Evolutionary conservation across 768 basidiomycete genomes (phyloP).

Genomic region (Tremella yokohamensis): DNA sequence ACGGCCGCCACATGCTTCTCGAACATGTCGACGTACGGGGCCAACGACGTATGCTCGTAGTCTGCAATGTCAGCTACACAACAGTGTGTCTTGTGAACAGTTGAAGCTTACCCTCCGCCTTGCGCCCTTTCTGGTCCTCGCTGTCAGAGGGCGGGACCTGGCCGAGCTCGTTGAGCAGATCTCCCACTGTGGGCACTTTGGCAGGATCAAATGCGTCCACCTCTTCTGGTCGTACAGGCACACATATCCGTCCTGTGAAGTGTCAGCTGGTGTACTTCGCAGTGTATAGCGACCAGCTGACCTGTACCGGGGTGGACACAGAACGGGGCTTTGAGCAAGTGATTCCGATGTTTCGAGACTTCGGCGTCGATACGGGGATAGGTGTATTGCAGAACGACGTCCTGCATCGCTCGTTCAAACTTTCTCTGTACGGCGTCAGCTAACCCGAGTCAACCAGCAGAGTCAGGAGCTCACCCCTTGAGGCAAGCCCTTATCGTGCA

Average conservation of each 20-base stretch:
- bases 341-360: conserved; percentile 95
- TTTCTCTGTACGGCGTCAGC: conserved; percentile 25
- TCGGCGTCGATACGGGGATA: conserved; percentile 96
- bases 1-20: conserved; percentile 63
- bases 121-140: conserved; percentile 17
- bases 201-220: conserved; percentile 82
- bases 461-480: not conserved
- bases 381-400: conserved; percentile 86
- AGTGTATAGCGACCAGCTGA: conserved; percentile 25
- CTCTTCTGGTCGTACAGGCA: conserved; percentile 74
- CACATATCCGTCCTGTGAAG: conserved; percentile 72
- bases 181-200: conserved; percentile 76
- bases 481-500: conserved; percentile 11
- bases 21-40: conserved; percentile 83
- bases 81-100: not conserved
- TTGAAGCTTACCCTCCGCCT: conserved; percentile 29
- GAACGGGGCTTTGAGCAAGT: conserved; percentile 95
- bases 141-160: conserved; percentile 26
- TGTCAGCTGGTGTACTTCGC: not conserved
- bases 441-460: not conserved
- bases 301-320: conserved; percentile 90
- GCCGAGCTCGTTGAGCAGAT: conserved; percentile 78
- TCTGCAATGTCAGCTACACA: conserved; percentile 53
- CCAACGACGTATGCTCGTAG: conserved; percentile 83
- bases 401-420: conserved; percentile 64